Conservation (phyloP, 75 land plant species). For the Picea glauca region DNA sequence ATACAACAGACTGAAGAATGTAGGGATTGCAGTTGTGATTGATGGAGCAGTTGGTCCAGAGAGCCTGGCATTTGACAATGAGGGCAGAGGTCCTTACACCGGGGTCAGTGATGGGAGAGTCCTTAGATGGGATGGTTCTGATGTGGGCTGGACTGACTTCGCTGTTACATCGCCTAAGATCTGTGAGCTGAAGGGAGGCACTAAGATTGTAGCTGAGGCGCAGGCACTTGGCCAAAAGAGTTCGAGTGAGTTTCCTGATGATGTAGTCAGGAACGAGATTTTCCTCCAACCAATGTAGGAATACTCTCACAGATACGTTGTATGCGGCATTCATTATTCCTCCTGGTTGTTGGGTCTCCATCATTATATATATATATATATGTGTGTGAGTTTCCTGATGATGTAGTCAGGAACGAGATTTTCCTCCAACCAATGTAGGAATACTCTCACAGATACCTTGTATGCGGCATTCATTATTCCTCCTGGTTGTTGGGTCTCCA, state of each 20-base stretch:
- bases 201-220: conserved; percentile 45
- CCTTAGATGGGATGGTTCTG: too few relatives aligned
- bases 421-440: too few relatives aligned
- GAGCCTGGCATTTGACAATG: too few relatives aligned
- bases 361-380: too few relatives aligned
- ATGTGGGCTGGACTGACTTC: conserved; percentile 35
- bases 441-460: too few relatives aligned
- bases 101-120: too few relatives aligned
- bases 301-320: conserved; percentile 32
- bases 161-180: conserved; percentile 46
- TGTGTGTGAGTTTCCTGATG: too few relatives aligned
- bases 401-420: too few relatives aligned
- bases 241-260: conserved; percentile 57
- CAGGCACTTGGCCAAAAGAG: conserved; percentile 68
- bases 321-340: conserved; percentile 20
- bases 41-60: background rate
- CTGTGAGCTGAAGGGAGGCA: conserved; percentile 51
- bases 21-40: background rate
- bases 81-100: too few relatives aligned
- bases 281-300: conserved; percentile 58
- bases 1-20: conserved; percentile 2
- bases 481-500: too few relatives aligned
- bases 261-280: conserved; percentile 81
- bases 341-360: conserved; percentile 1
- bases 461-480: too few relatives aligned